Conservation (phyloP, 176 grass and related monocot genomes). For the Otatea glauca region DNA sequence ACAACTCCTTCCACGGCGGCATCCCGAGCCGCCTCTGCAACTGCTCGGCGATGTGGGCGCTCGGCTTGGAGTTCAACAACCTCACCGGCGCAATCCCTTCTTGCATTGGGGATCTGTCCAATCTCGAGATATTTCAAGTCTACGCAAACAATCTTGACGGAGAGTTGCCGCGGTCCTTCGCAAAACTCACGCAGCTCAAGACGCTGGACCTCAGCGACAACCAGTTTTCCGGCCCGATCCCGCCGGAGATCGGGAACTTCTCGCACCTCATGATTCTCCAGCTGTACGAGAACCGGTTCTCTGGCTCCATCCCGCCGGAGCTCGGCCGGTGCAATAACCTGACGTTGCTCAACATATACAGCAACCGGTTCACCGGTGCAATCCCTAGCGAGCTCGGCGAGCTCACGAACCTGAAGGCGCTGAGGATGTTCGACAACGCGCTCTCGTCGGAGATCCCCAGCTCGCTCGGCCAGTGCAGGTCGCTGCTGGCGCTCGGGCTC, state of each 20-base stretch:
- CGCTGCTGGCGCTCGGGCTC: conserved; percentile 41
- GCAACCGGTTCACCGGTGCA: conserved; percentile 64
- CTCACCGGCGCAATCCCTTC: conserved; percentile 67
- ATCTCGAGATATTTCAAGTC: conserved; percentile 25
- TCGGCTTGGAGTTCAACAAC: conserved; percentile 51
- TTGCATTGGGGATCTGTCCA: conserved; percentile 61
- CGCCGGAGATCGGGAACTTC: conserved; percentile 63
- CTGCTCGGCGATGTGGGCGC: conserved; percentile 52
- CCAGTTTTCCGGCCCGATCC: conserved; percentile 62
- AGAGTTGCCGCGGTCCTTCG: conserved; percentile 67
- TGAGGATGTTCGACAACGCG: conserved; percentile 58
- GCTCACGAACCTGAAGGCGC: conserved; percentile 38
- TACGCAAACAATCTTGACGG: conserved; percentile 53
- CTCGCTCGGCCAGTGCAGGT: conserved; percentile 56
- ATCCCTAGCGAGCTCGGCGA: conserved; percentile 79
- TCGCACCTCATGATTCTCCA: conserved; percentile 54
- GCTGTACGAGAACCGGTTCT: conserved; percentile 52
- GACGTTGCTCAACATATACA: conserved; percentile 52
- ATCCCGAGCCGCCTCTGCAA: conserved; percentile 77
- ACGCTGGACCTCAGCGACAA: conserved; percentile 60
- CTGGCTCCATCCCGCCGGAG: conserved; percentile 79
- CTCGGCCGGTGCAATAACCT: conserved; percentile 77
- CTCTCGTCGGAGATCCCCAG: conserved; percentile 67
- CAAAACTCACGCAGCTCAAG: conserved; percentile 49
- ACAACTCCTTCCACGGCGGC: conserved; percentile 58